phyloP scores from a whole-genome alignment of 139 green algal species.

The Coelastrella sp. region DNA sequence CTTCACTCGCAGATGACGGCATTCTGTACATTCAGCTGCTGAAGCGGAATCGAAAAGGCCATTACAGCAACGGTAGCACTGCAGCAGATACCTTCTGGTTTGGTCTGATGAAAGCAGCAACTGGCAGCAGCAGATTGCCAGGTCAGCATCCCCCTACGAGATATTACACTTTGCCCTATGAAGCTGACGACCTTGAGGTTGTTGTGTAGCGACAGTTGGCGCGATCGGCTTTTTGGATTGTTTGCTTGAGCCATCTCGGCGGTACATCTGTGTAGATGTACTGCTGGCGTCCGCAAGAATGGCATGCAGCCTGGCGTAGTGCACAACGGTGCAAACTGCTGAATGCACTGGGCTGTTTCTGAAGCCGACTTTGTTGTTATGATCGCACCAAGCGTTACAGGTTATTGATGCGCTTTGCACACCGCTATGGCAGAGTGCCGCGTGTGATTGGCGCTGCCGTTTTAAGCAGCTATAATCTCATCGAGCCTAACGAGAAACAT shows the following conservation, averaged over 20 bases:
- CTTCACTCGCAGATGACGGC: constrained; percentile 61
- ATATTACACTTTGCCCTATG: constrained; percentile 41
- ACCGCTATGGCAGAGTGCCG: too few relatives aligned
- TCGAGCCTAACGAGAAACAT: neutral
- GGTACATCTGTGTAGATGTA: neutral
- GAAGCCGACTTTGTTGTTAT: too few relatives aligned
- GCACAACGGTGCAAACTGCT: too few relatives aligned
- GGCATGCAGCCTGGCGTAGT: too few relatives aligned
- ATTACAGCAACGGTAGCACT: constrained; percentile 80
- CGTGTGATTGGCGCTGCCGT: neutral
- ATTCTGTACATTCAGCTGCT: constrained; percentile 86
- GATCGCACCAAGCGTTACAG: too few relatives aligned
- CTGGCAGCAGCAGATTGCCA: constrained; percentile 46
- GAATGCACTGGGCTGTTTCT: too few relatives aligned
- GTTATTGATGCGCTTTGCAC: too few relatives aligned
- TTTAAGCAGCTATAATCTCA: neutral
- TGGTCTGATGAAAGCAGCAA: constrained; percentile 50
- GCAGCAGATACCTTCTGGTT: constrained; percentile 86
- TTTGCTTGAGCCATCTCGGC: neutral
- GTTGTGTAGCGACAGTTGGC: neutral
- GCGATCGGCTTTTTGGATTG: neutral
- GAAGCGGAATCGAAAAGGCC: constrained; percentile 82
- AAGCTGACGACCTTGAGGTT: neutral
- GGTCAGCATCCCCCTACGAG: constrained; percentile 48
- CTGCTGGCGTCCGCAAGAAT: too few relatives aligned